A percentile compares a stretch with the other conserved stretches of the same genome.
These are phyloP conservation scores for Fistulifera pelliculosa DNA, from an alignment of 108 stramenopile species.

Conservation along the genomic window DNA sequence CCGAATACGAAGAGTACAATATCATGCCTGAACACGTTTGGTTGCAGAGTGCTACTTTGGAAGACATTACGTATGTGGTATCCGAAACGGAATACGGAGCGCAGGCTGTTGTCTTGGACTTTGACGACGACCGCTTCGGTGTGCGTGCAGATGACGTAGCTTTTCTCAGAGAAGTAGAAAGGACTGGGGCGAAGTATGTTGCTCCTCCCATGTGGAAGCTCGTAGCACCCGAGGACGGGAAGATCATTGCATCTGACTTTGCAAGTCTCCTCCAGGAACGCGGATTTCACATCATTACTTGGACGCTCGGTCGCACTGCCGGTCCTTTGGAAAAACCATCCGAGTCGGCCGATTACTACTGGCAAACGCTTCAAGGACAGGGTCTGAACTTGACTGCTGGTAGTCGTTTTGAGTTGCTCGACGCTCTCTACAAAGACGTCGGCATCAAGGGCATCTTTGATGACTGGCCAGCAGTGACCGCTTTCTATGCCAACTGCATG, in stretches of 20 bases:
- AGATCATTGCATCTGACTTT: conserved; percentile 30
- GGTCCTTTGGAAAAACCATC: conserved; percentile 12
- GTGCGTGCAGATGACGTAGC: not conserved
- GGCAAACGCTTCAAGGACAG: conserved; percentile 15
- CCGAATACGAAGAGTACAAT: conserved; percentile 53
- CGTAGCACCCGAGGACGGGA: conserved; percentile 20
- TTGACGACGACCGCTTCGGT: conserved; percentile 1
- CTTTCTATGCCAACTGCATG: conserved; percentile 70
- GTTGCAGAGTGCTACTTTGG: conserved; percentile 43
- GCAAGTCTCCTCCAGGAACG: conserved; percentile 28
- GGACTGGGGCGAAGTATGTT: conserved; percentile 40
- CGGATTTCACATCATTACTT: conserved; percentile 50
- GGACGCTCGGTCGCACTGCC: conserved; percentile 59
- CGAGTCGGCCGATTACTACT: conserved; percentile 40
- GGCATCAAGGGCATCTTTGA: conserved; percentile 57
- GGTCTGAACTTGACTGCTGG: conserved; percentile 31
- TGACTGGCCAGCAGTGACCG: conserved; percentile 64
- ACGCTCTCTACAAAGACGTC: conserved; percentile 40
- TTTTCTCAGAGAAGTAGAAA: not conserved
- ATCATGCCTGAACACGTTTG: conserved; percentile 41
- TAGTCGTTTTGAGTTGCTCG: conserved; percentile 30
- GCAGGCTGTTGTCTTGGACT: conserved; percentile 48
- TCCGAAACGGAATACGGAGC: conserved; percentile 42
- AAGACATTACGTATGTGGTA: conserved; percentile 47
- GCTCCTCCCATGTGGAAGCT: conserved; percentile 51